Conservation (phyloP, 352 stramenopile species). For the Pythium guiyangense region DNA sequence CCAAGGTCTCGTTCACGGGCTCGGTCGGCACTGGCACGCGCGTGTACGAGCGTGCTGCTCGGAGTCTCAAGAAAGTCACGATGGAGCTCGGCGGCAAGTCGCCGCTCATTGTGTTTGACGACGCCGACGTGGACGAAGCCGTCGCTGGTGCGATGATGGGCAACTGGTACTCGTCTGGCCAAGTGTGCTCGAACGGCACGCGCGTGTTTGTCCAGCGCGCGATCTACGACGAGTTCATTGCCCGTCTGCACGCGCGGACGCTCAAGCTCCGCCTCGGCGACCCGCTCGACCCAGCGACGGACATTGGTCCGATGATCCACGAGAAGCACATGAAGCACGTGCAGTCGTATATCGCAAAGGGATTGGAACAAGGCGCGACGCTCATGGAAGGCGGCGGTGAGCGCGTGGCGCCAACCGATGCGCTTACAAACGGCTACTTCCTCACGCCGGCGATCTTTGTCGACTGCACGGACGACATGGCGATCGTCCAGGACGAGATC, state of each 20-base stretch:
- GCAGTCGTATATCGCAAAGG: conserved; percentile 60
- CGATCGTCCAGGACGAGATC: conserved; percentile 80
- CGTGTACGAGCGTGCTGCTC: conserved; percentile 68
- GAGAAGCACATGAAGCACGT: conserved; percentile 75
- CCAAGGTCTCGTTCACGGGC: conserved; percentile 88
- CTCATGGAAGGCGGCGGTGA: conserved; percentile 52
- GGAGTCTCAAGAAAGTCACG: conserved; percentile 82
- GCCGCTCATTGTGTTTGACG: conserved; percentile 84
- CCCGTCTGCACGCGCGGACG: conserved; percentile 74
- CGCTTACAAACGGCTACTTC: conserved; percentile 78
- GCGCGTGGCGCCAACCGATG: conserved; percentile 39
- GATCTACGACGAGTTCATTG: conserved; percentile 83
- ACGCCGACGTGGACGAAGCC: conserved; percentile 78
- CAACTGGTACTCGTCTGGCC: conserved; percentile 86
- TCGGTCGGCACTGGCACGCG: conserved; percentile 60
- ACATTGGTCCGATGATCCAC: conserved; percentile 88
- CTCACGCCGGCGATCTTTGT: conserved; percentile 89
- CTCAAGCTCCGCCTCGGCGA: conserved; percentile 76
- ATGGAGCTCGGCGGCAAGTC: conserved; percentile 91
- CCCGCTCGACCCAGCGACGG: conserved; percentile 67
- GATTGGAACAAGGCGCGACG: conserved; percentile 52
- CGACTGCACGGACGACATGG: conserved; percentile 85
- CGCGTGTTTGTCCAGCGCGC: conserved; percentile 84
- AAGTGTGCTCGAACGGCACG: conserved; percentile 90
- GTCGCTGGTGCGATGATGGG: conserved; percentile 80